Conservation (phyloP, 192 early-diverging fungal species). For the Coemansia reversa region DNA sequence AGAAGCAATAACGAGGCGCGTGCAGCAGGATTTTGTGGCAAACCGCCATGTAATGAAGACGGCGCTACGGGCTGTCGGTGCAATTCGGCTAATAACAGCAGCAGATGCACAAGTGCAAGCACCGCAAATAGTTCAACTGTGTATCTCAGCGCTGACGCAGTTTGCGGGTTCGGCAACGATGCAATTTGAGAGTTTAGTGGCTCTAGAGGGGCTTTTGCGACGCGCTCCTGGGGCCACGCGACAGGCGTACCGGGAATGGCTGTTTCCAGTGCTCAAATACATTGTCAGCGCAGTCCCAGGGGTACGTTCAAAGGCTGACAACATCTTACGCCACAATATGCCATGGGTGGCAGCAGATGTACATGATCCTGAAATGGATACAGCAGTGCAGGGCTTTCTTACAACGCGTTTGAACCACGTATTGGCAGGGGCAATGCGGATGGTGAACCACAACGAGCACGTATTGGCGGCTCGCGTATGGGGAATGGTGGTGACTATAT, state of each 20-base stretch:
- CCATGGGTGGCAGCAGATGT: constrained; percentile 48
- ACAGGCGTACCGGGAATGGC: constrained; percentile 29
- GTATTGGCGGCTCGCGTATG: constrained; percentile 35
- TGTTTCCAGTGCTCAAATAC: constrained; percentile 38
- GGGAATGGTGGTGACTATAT: constrained; percentile 44
- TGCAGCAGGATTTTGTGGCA: constrained; percentile 3
- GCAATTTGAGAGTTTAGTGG: constrained; percentile 40
- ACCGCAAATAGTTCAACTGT: constrained; percentile 15
- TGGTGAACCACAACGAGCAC: constrained; percentile 26
- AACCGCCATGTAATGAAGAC: constrained; percentile 38
- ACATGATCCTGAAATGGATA: constrained; percentile 34
- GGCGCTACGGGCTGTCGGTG: constrained; percentile 28
- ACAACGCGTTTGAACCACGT: constrained; percentile 15
- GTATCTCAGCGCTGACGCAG: constrained; percentile 9
- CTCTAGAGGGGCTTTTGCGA: constrained; percentile 35
- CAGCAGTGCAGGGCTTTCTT: constrained; percentile 15
- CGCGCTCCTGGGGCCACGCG: constrained; percentile 29
- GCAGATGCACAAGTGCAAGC: constrained; percentile 14
- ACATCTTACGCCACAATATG: constrained; percentile 42
- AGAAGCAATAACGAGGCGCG: constrained; percentile 4
- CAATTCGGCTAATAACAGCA: constrained; percentile 18
- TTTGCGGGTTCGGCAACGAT: constrained; percentile 29
- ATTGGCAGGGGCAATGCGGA: constrained; percentile 11
- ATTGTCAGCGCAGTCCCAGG: constrained; percentile 35
- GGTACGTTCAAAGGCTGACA: constrained; percentile 46